Conservation (phyloP, 2,329 filamentous ascomycete genomes). For the Sarocladium kiliense region DNA sequence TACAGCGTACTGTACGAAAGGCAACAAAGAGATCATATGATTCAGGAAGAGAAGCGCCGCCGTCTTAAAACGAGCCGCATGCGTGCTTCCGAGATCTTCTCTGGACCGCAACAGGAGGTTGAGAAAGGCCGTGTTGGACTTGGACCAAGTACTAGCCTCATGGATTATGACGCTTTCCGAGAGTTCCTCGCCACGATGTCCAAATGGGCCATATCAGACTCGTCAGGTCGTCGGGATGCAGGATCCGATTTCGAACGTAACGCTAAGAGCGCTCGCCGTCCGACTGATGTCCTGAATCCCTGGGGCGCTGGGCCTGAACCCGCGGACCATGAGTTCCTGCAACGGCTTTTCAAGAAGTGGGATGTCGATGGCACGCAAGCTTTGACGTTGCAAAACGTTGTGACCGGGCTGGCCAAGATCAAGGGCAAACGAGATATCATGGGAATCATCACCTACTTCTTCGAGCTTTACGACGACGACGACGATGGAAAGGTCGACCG, state of each 20-base stretch:
- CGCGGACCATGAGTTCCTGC: conserved; percentile 92
- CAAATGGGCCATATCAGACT: conserved; percentile 90
- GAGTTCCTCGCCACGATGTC: conserved; percentile 88
- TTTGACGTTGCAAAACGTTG: conserved; percentile 84
- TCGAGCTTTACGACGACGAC: conserved; percentile 93
- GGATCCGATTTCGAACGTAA: conserved; percentile 47
- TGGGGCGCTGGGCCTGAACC: conserved; percentile 60
- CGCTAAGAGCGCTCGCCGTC: conserved; percentile 49
- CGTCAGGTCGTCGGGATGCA: conserved; percentile 51
- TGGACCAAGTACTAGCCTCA: conserved; percentile 82
- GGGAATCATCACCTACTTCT: conserved; percentile 97
- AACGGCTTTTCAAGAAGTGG: conserved; percentile 82
- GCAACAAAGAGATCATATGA: conserved; percentile 72
- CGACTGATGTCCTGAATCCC: conserved; percentile 38
- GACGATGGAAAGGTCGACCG: conserved; percentile 87
- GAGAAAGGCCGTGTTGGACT: conserved; percentile 85
- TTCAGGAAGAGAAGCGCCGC: conserved; percentile 70
- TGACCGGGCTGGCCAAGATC: conserved; percentile 82
- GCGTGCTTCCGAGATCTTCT: conserved; percentile 32
- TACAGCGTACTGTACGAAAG: conserved; percentile 89
- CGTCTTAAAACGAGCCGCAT: conserved; percentile 54
- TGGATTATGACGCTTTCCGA: conserved; percentile 96
- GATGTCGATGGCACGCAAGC: conserved; percentile 72
- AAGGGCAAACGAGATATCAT: conserved; percentile 95
- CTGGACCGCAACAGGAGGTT: conserved; percentile 43